phyloP scores from a whole-genome alignment of 2,329 filamentous ascomycete genomes.

The Colletotrichum graminicola region DNA sequence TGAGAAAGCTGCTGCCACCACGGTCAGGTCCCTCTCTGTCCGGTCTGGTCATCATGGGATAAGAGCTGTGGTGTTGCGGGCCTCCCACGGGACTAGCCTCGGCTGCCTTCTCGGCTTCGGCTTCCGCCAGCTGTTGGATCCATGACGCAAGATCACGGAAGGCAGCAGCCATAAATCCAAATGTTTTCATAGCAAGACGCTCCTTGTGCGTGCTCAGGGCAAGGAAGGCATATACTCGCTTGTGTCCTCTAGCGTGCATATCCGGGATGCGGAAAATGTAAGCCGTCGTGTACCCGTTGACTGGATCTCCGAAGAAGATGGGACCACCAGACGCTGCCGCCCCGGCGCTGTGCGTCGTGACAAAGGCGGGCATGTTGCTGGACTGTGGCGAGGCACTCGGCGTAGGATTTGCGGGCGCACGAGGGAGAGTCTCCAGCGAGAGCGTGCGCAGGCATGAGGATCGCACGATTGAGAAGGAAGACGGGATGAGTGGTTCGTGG shows the following conservation, averaged over 20 bases:
- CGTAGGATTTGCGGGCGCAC: slow-evolving; percentile 55
- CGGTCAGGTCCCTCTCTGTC: slow-evolving; percentile 48
- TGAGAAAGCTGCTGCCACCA: slow-evolving; percentile 67
- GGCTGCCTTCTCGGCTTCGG: slow-evolving; percentile 69
- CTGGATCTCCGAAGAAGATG: slow-evolving; percentile 76
- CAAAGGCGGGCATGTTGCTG: slow-evolving; percentile 61
- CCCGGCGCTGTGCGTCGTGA: slow-evolving; percentile 66
- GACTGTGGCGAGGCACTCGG: slow-evolving; percentile 46
- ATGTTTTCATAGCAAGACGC: slow-evolving; percentile 74
- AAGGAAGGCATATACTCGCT: slow-evolving; percentile 77
- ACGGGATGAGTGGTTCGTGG: slow-evolving; percentile 71
- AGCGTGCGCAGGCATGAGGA: slow-evolving; percentile 75
- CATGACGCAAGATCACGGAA: slow-evolving; percentile 75
- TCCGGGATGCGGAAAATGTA: slow-evolving; percentile 79
- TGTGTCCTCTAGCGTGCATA: slow-evolving; percentile 74
- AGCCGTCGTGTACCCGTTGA: slow-evolving; percentile 76
- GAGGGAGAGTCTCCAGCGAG: slow-evolving; percentile 75
- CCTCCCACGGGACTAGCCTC: slow-evolving; percentile 57
- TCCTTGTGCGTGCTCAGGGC: slow-evolving; percentile 75
- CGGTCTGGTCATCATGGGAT: slow-evolving; percentile 10
- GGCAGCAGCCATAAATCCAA: slow-evolving; percentile 70
- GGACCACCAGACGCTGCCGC: slow-evolving; percentile 72
- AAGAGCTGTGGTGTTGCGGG: slow-evolving; percentile 55
- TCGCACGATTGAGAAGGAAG: slow-evolving; percentile 76
- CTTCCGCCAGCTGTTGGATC: slow-evolving; percentile 75